Percentiles rank a stretch among this genome's conserved stretches.
These are phyloP conservation scores for Casuarina glauca DNA, from an alignment of 306 rosid genomes.

Conservation along the genomic window DNA sequence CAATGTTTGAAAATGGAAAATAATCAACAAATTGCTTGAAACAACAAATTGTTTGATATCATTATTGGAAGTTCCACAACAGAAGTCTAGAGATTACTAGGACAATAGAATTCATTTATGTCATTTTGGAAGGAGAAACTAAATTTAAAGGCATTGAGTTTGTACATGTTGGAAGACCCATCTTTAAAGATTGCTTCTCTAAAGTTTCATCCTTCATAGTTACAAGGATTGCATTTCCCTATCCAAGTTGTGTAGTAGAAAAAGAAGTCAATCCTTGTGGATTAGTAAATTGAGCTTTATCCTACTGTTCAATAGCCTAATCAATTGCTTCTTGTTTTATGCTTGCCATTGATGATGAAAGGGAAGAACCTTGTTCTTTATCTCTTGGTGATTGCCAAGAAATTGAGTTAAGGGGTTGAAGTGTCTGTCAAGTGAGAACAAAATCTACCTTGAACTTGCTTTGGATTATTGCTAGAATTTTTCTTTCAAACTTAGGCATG, in stretches of 20 bases:
- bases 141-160: conserved; percentile 48
- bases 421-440: conserved; percentile 48
- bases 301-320: conserved; percentile 67
- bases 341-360: conserved; percentile 47
- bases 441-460: conserved; percentile 69
- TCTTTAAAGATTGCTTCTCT: conserved; percentile 60
- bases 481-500: conserved; percentile 57
- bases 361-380: conserved; percentile 58
- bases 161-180: conserved; percentile 52
- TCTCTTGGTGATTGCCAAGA: conserved; percentile 63
- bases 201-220: conserved; percentile 45
- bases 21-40: background rate
- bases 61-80: conserved; percentile 9
- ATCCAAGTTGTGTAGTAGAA: conserved; percentile 59
- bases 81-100: conserved; percentile 32
- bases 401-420: conserved; percentile 54
- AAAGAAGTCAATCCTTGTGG: conserved; percentile 61
- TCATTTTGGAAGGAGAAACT: conserved; percentile 42
- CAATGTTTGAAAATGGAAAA: background rate
- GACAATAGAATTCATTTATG: conserved; percentile 49
- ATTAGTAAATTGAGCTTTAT: conserved; percentile 49
- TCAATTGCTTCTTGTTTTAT: conserved; percentile 68
- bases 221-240: conserved; percentile 53
- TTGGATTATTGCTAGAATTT: conserved; percentile 52
- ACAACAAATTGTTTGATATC: too few species aligned